Percentiles rank a stretch among this genome's conserved stretches.
phyloP scores from a whole-genome alignment of 176 grass and related monocot species.

The Olyra latifolia region DNA sequence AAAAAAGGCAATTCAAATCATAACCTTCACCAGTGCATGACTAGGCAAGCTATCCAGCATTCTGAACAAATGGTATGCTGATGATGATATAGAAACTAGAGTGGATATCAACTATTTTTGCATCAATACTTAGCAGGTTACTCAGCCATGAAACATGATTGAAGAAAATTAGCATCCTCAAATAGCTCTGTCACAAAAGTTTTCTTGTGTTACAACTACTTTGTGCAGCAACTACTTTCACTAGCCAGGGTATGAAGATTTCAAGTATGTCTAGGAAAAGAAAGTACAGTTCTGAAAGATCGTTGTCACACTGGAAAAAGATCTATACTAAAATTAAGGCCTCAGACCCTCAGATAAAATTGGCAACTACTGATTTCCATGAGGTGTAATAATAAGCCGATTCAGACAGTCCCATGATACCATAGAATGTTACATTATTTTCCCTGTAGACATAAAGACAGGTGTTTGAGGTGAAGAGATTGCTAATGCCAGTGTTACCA shows the following conservation, averaged over 20 bases:
- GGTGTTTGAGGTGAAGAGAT: background rate
- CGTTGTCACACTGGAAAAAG: background rate
- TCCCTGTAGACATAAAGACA: background rate
- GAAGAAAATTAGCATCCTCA: background rate
- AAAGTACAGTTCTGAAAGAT: background rate
- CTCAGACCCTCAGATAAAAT: background rate
- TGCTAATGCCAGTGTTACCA: background rate
- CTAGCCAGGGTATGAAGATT: background rate
- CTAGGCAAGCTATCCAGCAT: conserved; percentile 2
- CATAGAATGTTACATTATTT: background rate
- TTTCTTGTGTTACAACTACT: background rate
- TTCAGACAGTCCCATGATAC: background rate
- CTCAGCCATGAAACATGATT: background rate
- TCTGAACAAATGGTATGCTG: background rate
- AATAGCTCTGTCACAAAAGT: background rate
- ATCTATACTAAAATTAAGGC: background rate
- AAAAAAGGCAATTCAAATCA: background rate
- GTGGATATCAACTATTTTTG: background rate
- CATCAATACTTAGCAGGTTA: background rate
- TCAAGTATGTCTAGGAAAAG: background rate
- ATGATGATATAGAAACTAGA: background rate
- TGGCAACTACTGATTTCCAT: background rate
- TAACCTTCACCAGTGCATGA: background rate
- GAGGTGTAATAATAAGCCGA: background rate
- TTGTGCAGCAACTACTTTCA: background rate